These are phyloP conservation scores for Irpex sp. DNA, from an alignment of 1,284 basidiomycete genomes.

Conservation along the genomic window DNA sequence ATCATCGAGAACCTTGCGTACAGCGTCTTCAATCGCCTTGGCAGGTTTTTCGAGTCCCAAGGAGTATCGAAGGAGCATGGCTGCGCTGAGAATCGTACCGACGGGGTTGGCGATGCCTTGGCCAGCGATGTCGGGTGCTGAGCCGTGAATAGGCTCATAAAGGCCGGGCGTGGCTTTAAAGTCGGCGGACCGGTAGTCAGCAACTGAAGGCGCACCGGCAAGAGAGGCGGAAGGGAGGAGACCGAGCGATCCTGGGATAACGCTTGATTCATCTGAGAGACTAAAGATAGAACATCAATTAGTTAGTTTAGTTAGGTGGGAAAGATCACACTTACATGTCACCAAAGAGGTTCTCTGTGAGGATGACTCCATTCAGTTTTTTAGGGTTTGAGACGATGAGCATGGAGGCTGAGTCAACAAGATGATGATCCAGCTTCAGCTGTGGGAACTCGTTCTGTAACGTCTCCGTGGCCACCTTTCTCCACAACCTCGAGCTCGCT, in stretches of 20 bases:
- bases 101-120: constrained; percentile 96
- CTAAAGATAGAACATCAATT: constrained; percentile 36
- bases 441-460: constrained; percentile 85
- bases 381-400: constrained; percentile 88
- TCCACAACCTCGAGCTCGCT: constrained; percentile 92
- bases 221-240: constrained; percentile 95
- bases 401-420: constrained; percentile 98
- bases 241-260: constrained; percentile 97
- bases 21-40: constrained; percentile 82
- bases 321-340: constrained; percentile 72
- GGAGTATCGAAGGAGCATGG: constrained; percentile 94
- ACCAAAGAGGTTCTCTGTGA: constrained; percentile 95
- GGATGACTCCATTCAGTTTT: constrained; percentile 93
- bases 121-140: constrained; percentile 95
- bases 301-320: constrained; percentile 1
- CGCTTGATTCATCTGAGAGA: constrained; percentile 93
- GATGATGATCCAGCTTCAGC: constrained; percentile 81
- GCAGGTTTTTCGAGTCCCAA: constrained; percentile 85
- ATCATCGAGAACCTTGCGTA: constrained; percentile 84
- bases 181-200: constrained; percentile 53
- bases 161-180: constrained; percentile 80
- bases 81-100: constrained; percentile 95
- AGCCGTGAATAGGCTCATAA: constrained; percentile 96
- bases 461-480: constrained; percentile 86
- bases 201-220: constrained; percentile 78